Conservation (phyloP, 2,329 filamentous ascomycete species). For the Plenodomus tracheiphilus region DNA sequence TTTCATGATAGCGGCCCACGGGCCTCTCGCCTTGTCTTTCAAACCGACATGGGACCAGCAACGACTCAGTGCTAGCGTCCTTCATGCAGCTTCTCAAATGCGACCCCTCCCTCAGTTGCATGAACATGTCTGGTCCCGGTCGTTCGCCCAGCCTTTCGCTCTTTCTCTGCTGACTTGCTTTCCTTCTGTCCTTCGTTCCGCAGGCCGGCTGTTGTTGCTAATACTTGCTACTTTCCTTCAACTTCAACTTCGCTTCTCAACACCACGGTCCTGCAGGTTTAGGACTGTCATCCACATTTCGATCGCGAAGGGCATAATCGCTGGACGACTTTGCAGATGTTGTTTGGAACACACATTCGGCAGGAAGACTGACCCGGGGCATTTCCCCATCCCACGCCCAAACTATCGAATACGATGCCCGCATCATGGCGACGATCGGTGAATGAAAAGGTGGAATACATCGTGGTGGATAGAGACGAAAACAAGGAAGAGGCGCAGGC, state of each 20-base stretch:
- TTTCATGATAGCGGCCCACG: constrained; percentile 19
- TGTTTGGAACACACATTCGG: constrained; percentile 33
- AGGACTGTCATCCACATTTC: constrained; percentile 27
- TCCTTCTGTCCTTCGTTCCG: constrained; percentile 41
- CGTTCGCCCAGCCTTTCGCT: constrained; percentile 41
- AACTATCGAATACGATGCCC: constrained; percentile 34
- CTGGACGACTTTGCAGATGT: constrained; percentile 40
- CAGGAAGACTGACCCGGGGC: constrained; percentile 42
- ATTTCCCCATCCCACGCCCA: constrained; percentile 24
- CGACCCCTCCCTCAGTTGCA: constrained; percentile 33
- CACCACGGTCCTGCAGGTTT: constrained; percentile 42
- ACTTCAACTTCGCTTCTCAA: constrained; percentile 24
- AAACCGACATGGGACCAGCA: constrained; percentile 43
- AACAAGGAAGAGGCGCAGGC: constrained; percentile 12
- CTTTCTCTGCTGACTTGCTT: constrained; percentile 37
- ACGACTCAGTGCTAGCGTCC: constrained; percentile 39
- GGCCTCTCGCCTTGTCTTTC: constrained; percentile 30
- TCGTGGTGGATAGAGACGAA: constrained; percentile 31
- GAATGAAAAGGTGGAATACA: constrained; percentile 30
- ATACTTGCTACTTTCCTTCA: constrained; percentile 38
- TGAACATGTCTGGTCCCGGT: constrained; percentile 41
- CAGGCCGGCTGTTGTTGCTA: constrained; percentile 44
- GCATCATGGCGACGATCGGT: constrained; percentile 24
- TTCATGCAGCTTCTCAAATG: constrained; percentile 45
- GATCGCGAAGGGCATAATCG: constrained; percentile 16